Evolutionary conservation across 2,329 filamentous ascomycete species (phyloP), one percentile per base, ranked within the genome.

Genomic region (Rosellinia necatrix): DNA sequence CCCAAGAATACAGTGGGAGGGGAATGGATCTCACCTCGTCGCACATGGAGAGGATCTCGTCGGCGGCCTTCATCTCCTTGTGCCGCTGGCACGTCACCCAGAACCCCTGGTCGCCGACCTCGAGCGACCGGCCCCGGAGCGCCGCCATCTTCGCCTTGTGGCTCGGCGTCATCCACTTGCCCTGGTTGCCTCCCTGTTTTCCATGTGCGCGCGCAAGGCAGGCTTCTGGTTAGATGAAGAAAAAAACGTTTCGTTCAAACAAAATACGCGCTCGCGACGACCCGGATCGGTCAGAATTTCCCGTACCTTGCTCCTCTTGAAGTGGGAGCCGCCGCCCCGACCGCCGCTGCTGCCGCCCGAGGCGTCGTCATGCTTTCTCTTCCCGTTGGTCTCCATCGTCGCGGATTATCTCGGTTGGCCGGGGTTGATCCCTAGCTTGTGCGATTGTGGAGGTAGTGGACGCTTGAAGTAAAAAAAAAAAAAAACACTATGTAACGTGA

Each of bases 41-140:
- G 66, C 91, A 88, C 19, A 92, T 74, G 56, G 81, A 74, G 54
- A 78, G 79, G 60, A 92, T 78, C 69, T 93, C 90, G 46, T 79
- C 76, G 2, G 88, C 81, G 12, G 89, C 88, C 71, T 86, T 88
- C 37, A 78, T 78, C 72, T 90, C 88, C 75, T 89, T 87, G 62
- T 84, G 83, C 68, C 87, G 82, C 48, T 87, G 84, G 69, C 88
- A 92, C 0, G 89, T 92, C 24, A 87, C 86, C 88, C 89, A 93
- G 56, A 93, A 85, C 4, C 90, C 90, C 49, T 80, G 77, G 66
- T 92, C 88, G 4, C 89, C 88, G 4, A 87, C 77, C 64, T 89
- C 83, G 43, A 92, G 72, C 10, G 72, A 68, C 34, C 72, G 72
- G 58, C 73, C 70, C 47, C 74, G 68, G 12, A 67, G 24, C 25